Base-by-base conservation (phyloP, 192 early-diverging fungal genomes). In the Geranomyces michiganensis region DNA sequence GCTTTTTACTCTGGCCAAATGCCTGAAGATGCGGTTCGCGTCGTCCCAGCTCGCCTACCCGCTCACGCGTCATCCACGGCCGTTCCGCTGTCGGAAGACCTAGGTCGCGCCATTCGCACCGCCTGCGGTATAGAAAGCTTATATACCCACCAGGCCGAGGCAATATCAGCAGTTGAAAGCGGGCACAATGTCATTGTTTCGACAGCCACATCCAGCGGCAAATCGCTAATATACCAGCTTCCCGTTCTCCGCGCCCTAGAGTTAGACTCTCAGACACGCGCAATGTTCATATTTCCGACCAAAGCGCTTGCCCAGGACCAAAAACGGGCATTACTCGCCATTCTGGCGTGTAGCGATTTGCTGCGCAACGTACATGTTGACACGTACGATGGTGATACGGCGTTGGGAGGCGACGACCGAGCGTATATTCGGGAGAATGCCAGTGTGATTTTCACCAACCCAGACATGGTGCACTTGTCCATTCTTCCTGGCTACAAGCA, bases 271-370 rank as follows among this genome's bases (percentile, higher is more conserved):
- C 53, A 68, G 0, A 63, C 69, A 12, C 80, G 74, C 6, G 80
- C 87, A 9, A 67, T 94, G 33, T 84, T 87, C 21, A 68, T 94
- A 1, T 93, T 90, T 62, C 93, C 93, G 8, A 94, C 93, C 10
- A 93, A 94, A 77, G 91, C 93, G 10, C 76, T 94, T 9, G 88
- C 92, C 0, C 91, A 92, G 71, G 92, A 94, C 78, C 93, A 94
- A 75, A 78, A 83, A 14, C 65, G 74, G 15, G 68, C 87, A 1
- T 70, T 93, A 3, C 60, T 65, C 9, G 44, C 53, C 8, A 68
- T 89, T 1, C 31, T 88, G 0, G 3, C 24, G 1, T 22, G 68
- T 30, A 61, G 30, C 44, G 29, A 65, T 12, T 22, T 64, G 26
- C 65, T 78, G 5, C 29, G 75, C 15, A 62, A 51, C 44, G 68